phyloP scores from a whole-genome alignment of 495 filamentous ascomycete species.

The Friedmanniomyces endolithicus region DNA sequence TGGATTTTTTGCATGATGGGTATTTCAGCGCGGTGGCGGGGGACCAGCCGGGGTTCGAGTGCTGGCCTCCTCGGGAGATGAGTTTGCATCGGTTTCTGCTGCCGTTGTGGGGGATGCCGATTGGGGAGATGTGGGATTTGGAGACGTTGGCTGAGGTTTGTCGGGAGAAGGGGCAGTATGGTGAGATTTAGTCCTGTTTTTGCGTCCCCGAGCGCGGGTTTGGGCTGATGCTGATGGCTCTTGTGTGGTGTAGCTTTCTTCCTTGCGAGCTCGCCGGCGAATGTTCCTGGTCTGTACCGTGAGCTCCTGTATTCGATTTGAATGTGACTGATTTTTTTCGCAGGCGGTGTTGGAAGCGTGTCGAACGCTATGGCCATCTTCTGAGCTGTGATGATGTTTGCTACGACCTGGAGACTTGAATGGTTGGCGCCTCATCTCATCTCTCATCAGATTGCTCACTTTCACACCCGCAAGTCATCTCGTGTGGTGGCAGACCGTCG shows the following conservation, averaged over 20 bases:
- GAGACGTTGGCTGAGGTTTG: slow-evolving; percentile 38
- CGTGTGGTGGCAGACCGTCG: no score
- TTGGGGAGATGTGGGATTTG: slow-evolving; percentile 50
- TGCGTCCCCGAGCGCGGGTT: no score
- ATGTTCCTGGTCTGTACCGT: slow-evolving; percentile 34
- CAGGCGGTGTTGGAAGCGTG: neutral
- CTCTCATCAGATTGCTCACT: no score
- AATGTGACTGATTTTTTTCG: neutral
- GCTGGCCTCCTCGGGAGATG: slow-evolving; percentile 38
- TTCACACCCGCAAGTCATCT: no score
- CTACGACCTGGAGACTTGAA: no score
- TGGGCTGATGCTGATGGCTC: no score
- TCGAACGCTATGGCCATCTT: neutral
- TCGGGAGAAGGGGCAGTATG: slow-evolving; percentile 43
- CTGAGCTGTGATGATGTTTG: no score
- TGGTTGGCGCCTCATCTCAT: no score
- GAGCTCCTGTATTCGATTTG: neutral
- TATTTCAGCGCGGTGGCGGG: slow-evolving; percentile 52
- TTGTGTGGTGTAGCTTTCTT: slow-evolving; percentile 37
- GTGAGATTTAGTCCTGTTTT: no score
- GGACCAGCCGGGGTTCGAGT: slow-evolving; percentile 49
- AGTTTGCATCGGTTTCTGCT: slow-evolving; percentile 50
- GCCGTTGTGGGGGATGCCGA: slow-evolving; percentile 48
- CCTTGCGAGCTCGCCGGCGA: slow-evolving; percentile 46
- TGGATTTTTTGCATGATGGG: slow-evolving; percentile 52